phyloP scores from a whole-genome alignment of 2,329 filamentous ascomycete genomes.

The Scedosporium apiospermum region DNA sequence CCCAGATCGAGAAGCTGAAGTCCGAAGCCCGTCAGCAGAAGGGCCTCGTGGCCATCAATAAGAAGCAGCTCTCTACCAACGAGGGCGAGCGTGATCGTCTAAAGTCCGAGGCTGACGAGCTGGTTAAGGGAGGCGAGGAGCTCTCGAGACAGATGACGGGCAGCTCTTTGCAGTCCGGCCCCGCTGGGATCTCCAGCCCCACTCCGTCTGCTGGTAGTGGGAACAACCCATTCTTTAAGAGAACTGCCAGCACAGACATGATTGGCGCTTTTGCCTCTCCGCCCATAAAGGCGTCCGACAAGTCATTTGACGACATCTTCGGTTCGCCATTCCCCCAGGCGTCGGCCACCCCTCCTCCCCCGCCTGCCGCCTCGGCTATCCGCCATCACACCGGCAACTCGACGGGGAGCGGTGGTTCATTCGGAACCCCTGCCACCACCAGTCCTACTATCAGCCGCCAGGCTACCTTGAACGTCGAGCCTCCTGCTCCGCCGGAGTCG shows the following conservation, averaged over 20 bases:
- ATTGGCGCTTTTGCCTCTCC: slow-evolving; percentile 44
- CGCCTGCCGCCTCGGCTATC: slow-evolving; percentile 23
- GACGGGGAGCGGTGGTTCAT: slow-evolving; percentile 40
- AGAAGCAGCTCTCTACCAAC: slow-evolving; percentile 87
- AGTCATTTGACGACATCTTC: slow-evolving; percentile 79
- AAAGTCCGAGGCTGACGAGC: slow-evolving; percentile 65
- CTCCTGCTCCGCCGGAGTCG: slow-evolving; percentile 54
- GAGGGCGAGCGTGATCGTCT: slow-evolving; percentile 85
- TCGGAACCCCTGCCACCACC: slow-evolving; percentile 46
- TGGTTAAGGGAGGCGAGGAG: slow-evolving; percentile 54
- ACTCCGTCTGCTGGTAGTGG: slow-evolving; percentile 58
- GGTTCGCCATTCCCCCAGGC: slow-evolving; percentile 34
- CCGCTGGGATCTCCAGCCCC: slow-evolving; percentile 56
- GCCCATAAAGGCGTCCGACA: slow-evolving; percentile 43
- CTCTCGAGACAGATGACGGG: slow-evolving; percentile 41
- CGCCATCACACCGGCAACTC: slow-evolving; percentile 47
- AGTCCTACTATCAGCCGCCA: slow-evolving; percentile 54
- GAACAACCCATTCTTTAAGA: slow-evolving; percentile 92
- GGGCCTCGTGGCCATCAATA: slow-evolving; percentile 94
- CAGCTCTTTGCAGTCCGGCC: slow-evolving; percentile 36
- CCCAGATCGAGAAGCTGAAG: slow-evolving; percentile 86
- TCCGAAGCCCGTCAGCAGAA: slow-evolving; percentile 91
- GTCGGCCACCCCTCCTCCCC: slow-evolving; percentile 2
- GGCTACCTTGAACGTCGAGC: slow-evolving; percentile 46
- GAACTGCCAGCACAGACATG: slow-evolving; percentile 52